Base-by-base conservation (phyloP, 148 eudicot genomes). In the Silene uniflora region DNA sequence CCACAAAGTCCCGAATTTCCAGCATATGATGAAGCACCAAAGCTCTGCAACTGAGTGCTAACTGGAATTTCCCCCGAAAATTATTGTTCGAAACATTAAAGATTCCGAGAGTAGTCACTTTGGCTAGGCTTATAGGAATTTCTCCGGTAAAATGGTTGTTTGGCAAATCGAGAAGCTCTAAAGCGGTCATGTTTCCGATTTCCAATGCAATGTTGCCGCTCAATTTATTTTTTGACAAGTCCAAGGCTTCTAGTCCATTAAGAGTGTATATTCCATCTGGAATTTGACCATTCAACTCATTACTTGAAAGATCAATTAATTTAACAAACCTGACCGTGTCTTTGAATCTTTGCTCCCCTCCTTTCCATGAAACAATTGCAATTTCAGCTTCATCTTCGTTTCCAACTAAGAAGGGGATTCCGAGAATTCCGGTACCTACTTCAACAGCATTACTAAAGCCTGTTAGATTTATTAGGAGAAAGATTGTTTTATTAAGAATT, bases 1-100 rank as follows among this genome's bases (percentile, higher is more conserved):
- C 80, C 80, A 71, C 75, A 77, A 62, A 77, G 80, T 35, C 64
- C 70, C 2, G 62, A 55, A 47, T 77, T 77, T 23, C 71, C 75
- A 7, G 23, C 21, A 63, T 71, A 77, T 17, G 71, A 17, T 49
- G 80, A 63, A 6, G 71, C 63, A 62, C 63, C 17, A 6, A 77
- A 71, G 0, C 47, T 29, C 35, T 64, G 80, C 44, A 77, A 21
- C 39, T 71, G 80, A 21, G 80, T 77, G 2, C 80, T 10, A 14
- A 49, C 1, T 11, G 80, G 80, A 19, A 77, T 77, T 49, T n/a
- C 35, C 52, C 80, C 80, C 3, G 19, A 10, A 77, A 22, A 12
- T 49, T 54, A 12, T 76, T 76, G 67, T 35, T 56, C 5, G 79
- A 76, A 16, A 76, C 44, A 60, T 58, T 67, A 59, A 76, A 39